A percentile compares a stretch with the other conserved stretches of the same genome.
Conservation (phyloP, 148 eudicot species). For the Camellia sinensis region DNA sequence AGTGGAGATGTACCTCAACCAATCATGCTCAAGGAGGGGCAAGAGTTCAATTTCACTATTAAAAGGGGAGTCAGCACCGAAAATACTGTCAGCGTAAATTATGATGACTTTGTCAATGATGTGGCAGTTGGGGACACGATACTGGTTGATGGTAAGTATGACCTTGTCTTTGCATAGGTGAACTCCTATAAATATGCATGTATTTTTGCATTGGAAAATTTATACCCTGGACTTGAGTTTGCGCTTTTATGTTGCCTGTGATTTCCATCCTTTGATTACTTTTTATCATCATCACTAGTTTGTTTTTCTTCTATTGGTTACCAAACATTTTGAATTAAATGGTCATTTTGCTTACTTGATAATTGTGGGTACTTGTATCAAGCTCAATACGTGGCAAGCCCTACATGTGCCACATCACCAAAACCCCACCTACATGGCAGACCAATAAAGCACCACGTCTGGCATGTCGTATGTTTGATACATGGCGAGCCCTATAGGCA, state of each 20-base stretch:
- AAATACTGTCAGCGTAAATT: constrained; percentile 92
- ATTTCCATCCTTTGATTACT: background rate
- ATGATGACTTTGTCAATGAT: constrained; percentile 94
- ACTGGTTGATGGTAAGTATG: constrained; percentile 88
- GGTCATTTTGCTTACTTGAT: no score
- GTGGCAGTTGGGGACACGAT: constrained; percentile 82
- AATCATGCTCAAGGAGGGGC: constrained; percentile 78
- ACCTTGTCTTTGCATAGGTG: background rate
- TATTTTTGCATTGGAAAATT: background rate
- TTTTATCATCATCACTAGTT: background rate
- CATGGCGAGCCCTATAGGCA: no score
- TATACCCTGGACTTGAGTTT: background rate
- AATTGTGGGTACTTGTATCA: no score
- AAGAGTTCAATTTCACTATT: constrained; percentile 89
- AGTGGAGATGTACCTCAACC: constrained; percentile 98
- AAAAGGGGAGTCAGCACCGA: constrained; percentile 84
- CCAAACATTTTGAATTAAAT: background rate
- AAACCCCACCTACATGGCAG: no score
- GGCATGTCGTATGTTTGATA: no score
- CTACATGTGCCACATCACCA: no score
- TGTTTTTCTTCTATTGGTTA: background rate
- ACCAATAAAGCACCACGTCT: no score
- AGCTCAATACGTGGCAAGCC: no score
- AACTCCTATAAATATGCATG: background rate
- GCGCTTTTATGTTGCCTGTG: background rate